Conservation (phyloP, 2,329 filamentous ascomycete genomes). For the Neopestalotiopsis sp. region DNA sequence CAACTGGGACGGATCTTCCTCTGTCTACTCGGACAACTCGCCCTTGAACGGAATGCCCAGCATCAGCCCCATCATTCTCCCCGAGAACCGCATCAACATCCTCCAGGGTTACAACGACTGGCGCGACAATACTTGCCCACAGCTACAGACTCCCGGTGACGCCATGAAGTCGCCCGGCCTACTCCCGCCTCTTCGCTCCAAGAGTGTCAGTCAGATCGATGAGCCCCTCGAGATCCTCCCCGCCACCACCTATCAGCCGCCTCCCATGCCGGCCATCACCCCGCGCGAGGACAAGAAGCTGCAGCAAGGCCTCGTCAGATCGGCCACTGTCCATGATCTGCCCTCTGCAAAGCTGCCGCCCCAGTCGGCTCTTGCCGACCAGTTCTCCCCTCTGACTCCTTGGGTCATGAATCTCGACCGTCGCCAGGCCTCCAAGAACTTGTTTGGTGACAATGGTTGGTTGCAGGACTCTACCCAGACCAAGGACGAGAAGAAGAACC, state of each 20-base stretch:
- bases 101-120: constrained; percentile 29
- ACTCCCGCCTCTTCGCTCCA: constrained; percentile 12
- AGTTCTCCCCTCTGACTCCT: constrained; percentile 35
- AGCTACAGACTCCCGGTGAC: neutral
- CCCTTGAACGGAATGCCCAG: constrained; percentile 26
- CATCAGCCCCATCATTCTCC: constrained; percentile 25
- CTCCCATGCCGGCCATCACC: constrained; percentile 1
- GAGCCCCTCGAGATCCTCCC: constrained; percentile 8
- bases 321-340: constrained; percentile 16
- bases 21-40: constrained; percentile 26
- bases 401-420: constrained; percentile 28
- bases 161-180: neutral
- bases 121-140: constrained; percentile 19
- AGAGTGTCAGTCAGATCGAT: constrained; percentile 5
- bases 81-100: constrained; percentile 22
- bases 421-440: constrained; percentile 51
- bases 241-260: neutral
- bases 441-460: constrained; percentile 64
- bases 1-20: constrained; percentile 23
- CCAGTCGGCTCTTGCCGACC: constrained; percentile 17
- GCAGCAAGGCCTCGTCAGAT: constrained; percentile 19
- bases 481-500: constrained; percentile 14
- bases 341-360: neutral
- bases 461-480: constrained; percentile 47
- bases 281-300: neutral